These are phyloP conservation scores for Solanum bukasovii DNA, from an alignment of 257 asterid species.

Conservation along the genomic window DNA sequence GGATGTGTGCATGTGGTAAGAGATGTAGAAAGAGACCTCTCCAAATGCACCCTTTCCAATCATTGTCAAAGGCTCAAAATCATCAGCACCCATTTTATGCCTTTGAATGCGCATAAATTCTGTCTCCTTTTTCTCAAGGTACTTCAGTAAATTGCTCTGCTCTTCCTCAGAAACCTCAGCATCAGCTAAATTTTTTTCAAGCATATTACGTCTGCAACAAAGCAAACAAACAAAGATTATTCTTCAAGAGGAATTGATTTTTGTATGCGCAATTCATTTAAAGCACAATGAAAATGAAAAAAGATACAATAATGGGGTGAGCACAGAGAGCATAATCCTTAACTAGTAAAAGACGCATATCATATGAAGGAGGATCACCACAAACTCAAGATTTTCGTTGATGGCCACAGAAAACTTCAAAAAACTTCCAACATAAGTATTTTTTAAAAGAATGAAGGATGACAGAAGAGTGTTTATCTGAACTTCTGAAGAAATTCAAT, in stretches of 20 bases:
- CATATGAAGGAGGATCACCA: neutral
- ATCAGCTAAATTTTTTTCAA: constrained; percentile 88
- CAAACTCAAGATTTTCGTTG: neutral
- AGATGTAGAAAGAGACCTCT: constrained; percentile 47
- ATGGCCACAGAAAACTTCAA: neutral
- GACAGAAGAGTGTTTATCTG: neutral
- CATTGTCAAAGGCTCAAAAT: constrained; percentile 91
- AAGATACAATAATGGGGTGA: neutral
- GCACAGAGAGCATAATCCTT: neutral
- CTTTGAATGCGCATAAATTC: constrained; percentile 97
- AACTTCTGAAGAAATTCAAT: neutral
- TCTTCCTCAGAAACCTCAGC: constrained; percentile 90
- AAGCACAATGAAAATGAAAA: neutral
- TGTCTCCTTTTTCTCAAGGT: constrained; percentile 86
- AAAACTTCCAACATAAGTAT: neutral
- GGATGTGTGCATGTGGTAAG: neutral
- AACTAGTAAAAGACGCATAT: neutral
- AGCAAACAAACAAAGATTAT: neutral
- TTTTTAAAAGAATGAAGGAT: neutral
- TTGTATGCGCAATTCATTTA: neutral
- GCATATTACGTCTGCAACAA: constrained; percentile 59
- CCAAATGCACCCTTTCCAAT: constrained; percentile 98
- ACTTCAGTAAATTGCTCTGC: constrained; percentile 67
- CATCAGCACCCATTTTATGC: constrained; percentile 98
- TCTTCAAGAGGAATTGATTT: neutral